A percentile compares a stretch with the other conserved stretches of the same genome.
Evolutionary conservation across 208 protist species (phyloP).

Genomic region (Spongospora subterranea): DNA sequence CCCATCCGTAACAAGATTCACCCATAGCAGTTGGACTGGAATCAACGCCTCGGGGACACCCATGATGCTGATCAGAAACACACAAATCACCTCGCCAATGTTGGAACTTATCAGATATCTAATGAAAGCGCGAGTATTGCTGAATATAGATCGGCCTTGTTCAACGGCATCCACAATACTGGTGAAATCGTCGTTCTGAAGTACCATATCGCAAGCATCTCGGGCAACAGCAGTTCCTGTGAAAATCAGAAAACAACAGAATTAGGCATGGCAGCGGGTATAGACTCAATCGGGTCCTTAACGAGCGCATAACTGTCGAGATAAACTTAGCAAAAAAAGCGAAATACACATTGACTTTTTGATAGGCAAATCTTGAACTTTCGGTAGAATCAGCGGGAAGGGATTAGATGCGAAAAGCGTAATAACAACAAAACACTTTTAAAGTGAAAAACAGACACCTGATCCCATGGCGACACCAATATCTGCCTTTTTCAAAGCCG

Average conservation of each 20-base stretch:
- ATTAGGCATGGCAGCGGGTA: too few species aligned
- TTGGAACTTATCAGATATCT: slow-evolving; percentile 93
- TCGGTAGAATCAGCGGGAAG: too few species aligned
- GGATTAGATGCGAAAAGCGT: too few species aligned
- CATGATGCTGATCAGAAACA: slow-evolving; percentile 76
- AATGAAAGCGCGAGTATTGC: slow-evolving; percentile 95
- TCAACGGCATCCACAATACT: slow-evolving; percentile 92
- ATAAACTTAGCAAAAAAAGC: neutral
- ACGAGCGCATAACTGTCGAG: neutral
- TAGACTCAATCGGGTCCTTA: too few species aligned
- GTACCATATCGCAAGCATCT: slow-evolving; percentile 90
- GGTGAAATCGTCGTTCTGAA: slow-evolving; percentile 84
- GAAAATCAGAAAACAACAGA: too few species aligned
- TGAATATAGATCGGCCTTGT: slow-evolving; percentile 92
- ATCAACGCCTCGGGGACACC: slow-evolving; percentile 88
- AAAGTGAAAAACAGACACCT: too few species aligned
- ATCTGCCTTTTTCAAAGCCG: slow-evolving; percentile 94
- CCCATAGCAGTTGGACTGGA: slow-evolving; percentile 69
- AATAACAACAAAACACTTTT: too few species aligned
- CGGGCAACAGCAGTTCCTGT: slow-evolving; percentile 92
- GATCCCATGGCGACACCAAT: slow-evolving; percentile 97
- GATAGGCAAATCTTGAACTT: too few species aligned
- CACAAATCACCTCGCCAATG: slow-evolving; percentile 87
- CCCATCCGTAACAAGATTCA: slow-evolving; percentile 64
- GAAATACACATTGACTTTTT: too few species aligned